Base-by-base conservation (phyloP, 2,329 filamentous ascomycete species). In the Colletotrichum gloeosporioides region DNA sequence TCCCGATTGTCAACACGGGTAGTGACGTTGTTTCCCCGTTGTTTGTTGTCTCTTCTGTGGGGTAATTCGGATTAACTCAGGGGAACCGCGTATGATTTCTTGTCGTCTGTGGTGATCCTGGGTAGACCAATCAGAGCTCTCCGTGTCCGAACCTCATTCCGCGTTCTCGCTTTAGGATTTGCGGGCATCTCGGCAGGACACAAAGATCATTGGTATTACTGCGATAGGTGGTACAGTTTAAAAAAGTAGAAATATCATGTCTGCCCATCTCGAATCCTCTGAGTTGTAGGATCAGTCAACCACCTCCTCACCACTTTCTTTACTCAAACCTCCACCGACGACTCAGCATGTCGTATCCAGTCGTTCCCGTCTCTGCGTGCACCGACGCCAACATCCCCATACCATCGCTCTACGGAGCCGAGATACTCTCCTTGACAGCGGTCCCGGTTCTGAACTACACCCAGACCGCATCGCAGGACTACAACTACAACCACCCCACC, bases 381-480 rank as follows among this genome's bases (percentile, higher is more conserved):
- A 25, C 55, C 3, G 55, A 59, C 55, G 55, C 55, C 25, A 59
- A 59, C 1, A 31, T 59, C 4, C 8, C 55, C 9, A 7, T 59
- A 10, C 61, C 61, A 4, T 29, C n/a, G 16, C 25, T 78, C 13
- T 78, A 75, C 18, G 79, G 79, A 3, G 73, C 71, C 22, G 66
- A 75, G 15, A 49, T 79, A 3, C 69, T 78, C 6, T 66, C 69
- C 8, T n/a, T 80, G 22, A 31, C 63, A 0, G 77, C 77, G 1
- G 39, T 7, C 6, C 57, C 76, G 3, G 76, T 80, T 3, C 70
- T 73, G 32, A 78, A 79, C 63, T 79, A 74, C 71, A 77, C 22
- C 55, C 57, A 65, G 5, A 61, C 63, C 1, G 78, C 78, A 15
- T 62, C 68, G 5, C 61, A 53, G 4, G 39, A 34, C 1, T 73